Base-by-base conservation (phyloP, 192 early-diverging fungal genomes). In the Rhizophagus prolifer region DNA sequence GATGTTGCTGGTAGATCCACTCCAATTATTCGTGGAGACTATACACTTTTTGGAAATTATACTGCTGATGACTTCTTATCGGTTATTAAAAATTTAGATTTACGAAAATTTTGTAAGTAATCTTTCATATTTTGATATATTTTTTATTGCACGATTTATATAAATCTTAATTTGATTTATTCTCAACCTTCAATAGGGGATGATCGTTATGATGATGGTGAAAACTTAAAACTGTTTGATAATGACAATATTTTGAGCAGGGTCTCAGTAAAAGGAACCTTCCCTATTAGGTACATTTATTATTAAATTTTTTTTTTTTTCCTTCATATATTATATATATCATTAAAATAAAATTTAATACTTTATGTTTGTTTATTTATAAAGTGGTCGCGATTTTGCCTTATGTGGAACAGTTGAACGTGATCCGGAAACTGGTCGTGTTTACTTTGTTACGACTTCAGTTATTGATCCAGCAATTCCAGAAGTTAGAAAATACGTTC, bases 41-140 rank as follows among this genome's bases (percentile, higher is more conserved):
- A 81, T 38, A 77, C 79, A 21, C 83, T 89, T 63, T 67, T 78
- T 25, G 85, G 85, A 65, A 80, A 78, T 2, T 89, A 82, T 85
- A 84, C 83, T 25, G 83, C 86, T 3, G 85, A 88, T 58, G 86
- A 89, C 58, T 79, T 88, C 25, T 85, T 85, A 38, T 82, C 86
- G 3, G 81, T 84, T 10, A 81, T 86, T 13, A 80, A 84, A 19
- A 83, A 81, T 58, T 80, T 83, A 26, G 85, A 84, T 21, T 75
- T 83, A 21, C 79, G 88, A 38, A 82, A 86, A 74, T 44, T 41
- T 23, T 67, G 65, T 38, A 67, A 38, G 65, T 67, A 10, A 41
- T 41, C 30, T 41, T 19, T 21, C 30, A 41, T 38, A 23, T 19
- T n/a, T 67, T 67, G 19, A n/a, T 67, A 26, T 63, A 26, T n/a